Evolutionary conservation across 192 early-diverging fungal species (phyloP).

Genomic region (Coemansia sp.): DNA sequence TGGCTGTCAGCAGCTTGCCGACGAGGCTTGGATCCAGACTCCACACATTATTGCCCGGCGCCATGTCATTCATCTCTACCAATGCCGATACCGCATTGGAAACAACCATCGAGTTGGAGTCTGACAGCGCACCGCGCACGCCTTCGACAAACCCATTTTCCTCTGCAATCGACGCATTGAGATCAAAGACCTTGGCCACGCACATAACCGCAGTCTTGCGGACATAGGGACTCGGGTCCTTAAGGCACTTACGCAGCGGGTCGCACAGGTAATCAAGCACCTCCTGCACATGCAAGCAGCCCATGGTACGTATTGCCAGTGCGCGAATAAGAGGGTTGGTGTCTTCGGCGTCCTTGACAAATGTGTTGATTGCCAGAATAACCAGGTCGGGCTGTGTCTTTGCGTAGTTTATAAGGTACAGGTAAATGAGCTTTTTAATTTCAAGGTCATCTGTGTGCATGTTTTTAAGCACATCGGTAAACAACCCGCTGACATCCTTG

Average conservation of each 20-base stretch:
- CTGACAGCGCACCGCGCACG: conserved; percentile 87
- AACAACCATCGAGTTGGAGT: conserved; percentile 96
- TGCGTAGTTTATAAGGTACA: conserved; percentile 98
- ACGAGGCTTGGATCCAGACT: conserved; percentile 68
- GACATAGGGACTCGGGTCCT: conserved; percentile 95
- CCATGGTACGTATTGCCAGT: conserved; percentile 97
- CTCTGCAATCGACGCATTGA: conserved; percentile 79
- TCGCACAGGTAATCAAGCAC: conserved; percentile 92
- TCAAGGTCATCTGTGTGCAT: conserved; percentile 99
- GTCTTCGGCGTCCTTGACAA: conserved; percentile 97
- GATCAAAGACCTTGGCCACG: conserved; percentile 94
- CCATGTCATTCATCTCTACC: conserved; percentile 83
- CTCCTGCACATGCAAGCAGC: conserved; percentile 92
- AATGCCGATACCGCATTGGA: conserved; percentile 94
- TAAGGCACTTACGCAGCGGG: conserved; percentile 85
- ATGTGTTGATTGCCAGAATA: conserved; percentile 94
- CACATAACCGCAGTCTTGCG: conserved; percentile 95
- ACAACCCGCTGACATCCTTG: conserved; percentile 94
- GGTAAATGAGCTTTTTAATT: conserved; percentile 96
- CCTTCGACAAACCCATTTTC: conserved; percentile 91
- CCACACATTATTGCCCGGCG: conserved; percentile 70
- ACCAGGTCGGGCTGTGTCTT: conserved; percentile 95
- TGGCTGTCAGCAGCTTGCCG: conserved; percentile 82
- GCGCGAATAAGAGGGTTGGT: conserved; percentile 92
- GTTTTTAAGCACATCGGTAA: conserved; percentile 97